A percentile compares a stretch with the other conserved stretches of the same genome.
These are phyloP conservation scores for Leucosporidium yakuticum DNA, from an alignment of 768 basidiomycete species.

Conservation along the genomic window DNA sequence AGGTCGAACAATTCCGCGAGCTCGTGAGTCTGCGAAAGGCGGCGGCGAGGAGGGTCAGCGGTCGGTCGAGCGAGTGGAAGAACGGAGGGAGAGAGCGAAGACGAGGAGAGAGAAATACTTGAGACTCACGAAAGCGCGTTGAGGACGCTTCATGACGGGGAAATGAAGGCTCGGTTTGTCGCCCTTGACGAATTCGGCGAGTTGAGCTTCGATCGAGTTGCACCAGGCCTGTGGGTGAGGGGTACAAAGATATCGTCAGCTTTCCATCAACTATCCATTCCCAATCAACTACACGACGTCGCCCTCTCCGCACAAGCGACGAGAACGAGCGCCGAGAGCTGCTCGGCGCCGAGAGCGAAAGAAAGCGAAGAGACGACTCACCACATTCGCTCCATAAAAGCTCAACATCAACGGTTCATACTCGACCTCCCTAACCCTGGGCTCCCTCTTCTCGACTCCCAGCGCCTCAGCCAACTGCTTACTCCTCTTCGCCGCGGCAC, in stretches of 20 bases:
- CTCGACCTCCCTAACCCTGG: conserved; percentile 45
- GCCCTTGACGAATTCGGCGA: conserved; percentile 61
- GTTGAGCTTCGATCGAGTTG: conserved; percentile 70
- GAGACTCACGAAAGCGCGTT: conserved; percentile 66
- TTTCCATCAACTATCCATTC: conserved; percentile 61
- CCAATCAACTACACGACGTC: conserved; percentile 50
- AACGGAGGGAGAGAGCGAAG: background rate
- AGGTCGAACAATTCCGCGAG: conserved; percentile 74
- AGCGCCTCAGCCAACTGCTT: conserved; percentile 82
- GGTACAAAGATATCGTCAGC: conserved; percentile 54
- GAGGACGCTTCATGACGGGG: conserved; percentile 71
- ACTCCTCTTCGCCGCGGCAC: conserved; percentile 76
- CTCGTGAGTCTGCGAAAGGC: conserved; percentile 43
- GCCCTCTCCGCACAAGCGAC: background rate
- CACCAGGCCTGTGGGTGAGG: conserved; percentile 55
- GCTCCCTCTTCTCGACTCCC: conserved; percentile 61
- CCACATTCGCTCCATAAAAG: conserved; percentile 29
- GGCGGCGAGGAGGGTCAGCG: conserved; percentile 11
- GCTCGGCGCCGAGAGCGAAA: no score
- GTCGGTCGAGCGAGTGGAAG: background rate
- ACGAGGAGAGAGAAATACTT: conserved; percentile 35
- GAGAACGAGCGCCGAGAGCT: no score
- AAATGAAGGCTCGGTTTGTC: conserved; percentile 64
- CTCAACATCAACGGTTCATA: conserved; percentile 22
- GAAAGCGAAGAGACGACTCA: background rate